A percentile compares a stretch with the other conserved stretches of the same genome.
Conservation (phyloP, 164 flowering plant genomes). For the Nymphaea colorata region DNA sequence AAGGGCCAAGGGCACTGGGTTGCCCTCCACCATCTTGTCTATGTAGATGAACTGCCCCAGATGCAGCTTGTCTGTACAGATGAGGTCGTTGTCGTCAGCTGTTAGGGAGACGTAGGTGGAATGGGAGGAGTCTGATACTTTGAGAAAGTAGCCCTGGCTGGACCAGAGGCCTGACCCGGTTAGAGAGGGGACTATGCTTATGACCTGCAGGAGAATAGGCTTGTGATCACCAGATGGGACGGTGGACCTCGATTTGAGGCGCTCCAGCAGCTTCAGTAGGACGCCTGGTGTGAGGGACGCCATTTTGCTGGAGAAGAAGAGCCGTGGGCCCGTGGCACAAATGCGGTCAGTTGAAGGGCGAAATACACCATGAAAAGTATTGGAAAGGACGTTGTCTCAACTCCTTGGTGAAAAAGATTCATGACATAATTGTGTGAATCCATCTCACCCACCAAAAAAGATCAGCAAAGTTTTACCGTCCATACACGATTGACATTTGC, state of each 20-base stretch:
- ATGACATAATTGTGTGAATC: no score
- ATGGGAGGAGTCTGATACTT: constrained; percentile 95
- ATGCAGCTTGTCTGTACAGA: constrained; percentile 68
- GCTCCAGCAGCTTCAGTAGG: constrained; percentile 74
- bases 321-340: no score
- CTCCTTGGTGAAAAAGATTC: no score
- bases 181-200: constrained; percentile 91
- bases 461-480: no score
- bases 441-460: no score
- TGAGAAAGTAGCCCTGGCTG: constrained; percentile 86
- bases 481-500: no score
- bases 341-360: not conserved
- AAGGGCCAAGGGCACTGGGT: constrained; percentile 63
- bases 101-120: constrained; percentile 76
- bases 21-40: constrained; percentile 59
- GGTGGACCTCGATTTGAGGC: constrained; percentile 47
- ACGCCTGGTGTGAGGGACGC: constrained; percentile 90
- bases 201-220: constrained; percentile 78
- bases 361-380: not conserved
- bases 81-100: constrained; percentile 73
- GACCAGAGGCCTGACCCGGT: constrained; percentile 87
- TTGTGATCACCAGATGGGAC: constrained; percentile 69
- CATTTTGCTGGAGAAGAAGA: constrained; percentile 22
- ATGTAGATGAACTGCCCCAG: constrained; percentile 92
- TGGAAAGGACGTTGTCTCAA: no score